These are phyloP conservation scores for Starmerella tilneyi DNA, from an alignment of 805 yeast species.

Conservation along the genomic window DNA sequence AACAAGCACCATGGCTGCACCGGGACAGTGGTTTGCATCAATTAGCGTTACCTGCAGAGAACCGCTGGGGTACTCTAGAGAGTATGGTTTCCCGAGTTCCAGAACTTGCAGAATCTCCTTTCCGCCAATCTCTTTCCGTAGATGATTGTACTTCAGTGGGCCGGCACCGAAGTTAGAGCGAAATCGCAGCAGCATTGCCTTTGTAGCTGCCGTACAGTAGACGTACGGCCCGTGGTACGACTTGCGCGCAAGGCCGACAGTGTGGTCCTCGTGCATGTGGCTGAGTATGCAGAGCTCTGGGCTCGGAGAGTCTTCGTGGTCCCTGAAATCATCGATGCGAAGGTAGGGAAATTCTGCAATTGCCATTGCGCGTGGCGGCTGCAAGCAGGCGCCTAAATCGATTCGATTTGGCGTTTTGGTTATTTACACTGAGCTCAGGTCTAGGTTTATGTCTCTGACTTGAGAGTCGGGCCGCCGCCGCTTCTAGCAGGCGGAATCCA, in stretches of 20 bases:
- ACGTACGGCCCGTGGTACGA: conserved; percentile 36
- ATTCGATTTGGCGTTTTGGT: too few species aligned
- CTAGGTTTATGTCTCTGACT: too few species aligned
- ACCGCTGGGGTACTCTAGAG: conserved; percentile 18
- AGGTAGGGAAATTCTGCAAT: conserved; percentile 42
- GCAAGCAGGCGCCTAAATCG: too few species aligned
- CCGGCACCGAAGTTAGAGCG: conserved; percentile 22
- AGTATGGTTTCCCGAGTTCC: conserved; percentile 16
- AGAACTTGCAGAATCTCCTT: conserved; percentile 21
- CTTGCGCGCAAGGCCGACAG: conserved; percentile 37
- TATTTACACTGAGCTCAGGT: too few species aligned
- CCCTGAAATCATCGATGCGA: conserved; percentile 32
- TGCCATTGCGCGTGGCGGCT: conserved; percentile 8
- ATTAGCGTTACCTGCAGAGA: conserved; percentile 36
- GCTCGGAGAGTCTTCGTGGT: conserved; percentile 12
- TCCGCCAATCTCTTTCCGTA: conserved; percentile 23
- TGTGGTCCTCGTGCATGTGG: conserved; percentile 48
- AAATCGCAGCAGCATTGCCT: conserved; percentile 24
- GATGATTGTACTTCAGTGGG: conserved; percentile 23
- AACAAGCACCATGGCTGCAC: conserved; percentile 45
- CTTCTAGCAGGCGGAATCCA: too few species aligned
- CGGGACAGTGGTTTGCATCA: conserved; percentile 51
- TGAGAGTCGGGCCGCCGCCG: too few species aligned
- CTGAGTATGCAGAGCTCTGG: conserved; percentile 36
- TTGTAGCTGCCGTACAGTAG: conserved; percentile 41